These are phyloP conservation scores for Ormosia emarginata DNA, from an alignment of 306 rosid genomes.

Conservation along the genomic window DNA sequence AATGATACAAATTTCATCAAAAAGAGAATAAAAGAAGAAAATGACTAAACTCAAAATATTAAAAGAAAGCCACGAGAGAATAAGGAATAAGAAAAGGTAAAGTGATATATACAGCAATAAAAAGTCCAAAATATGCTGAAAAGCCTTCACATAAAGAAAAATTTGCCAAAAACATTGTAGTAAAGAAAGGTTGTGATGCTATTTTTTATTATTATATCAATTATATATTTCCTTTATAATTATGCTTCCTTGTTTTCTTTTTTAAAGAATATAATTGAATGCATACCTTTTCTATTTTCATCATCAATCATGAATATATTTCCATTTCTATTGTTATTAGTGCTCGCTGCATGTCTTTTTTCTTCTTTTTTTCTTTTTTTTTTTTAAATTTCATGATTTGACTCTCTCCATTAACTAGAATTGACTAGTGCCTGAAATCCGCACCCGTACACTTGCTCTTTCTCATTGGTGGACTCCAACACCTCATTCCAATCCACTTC, in stretches of 20 bases:
- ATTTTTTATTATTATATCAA: background rate
- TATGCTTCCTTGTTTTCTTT: background rate
- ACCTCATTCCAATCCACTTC: conserved; percentile 33
- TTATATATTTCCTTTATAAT: background rate
- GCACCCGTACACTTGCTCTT: conserved; percentile 37
- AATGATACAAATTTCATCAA: background rate
- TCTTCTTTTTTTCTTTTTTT: no score
- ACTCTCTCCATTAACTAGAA: conserved; percentile 35
- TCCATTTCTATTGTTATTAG: background rate
- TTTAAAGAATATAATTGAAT: background rate
- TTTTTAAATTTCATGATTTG: conserved; percentile 27
- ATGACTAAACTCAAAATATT: background rate
- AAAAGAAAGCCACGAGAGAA: background rate
- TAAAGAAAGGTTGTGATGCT: background rate
- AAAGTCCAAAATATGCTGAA: background rate
- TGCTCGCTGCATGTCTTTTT: background rate
- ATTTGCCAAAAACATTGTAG: background rate
- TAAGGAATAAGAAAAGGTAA: background rate
- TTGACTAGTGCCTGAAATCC: conserved; percentile 37
- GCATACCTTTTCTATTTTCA: background rate
- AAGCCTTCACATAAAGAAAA: background rate
- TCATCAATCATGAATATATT: background rate
- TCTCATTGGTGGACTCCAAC: conserved; percentile 49
- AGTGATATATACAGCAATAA: background rate
- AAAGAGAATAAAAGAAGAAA: background rate